Evolutionary conservation across 805 yeast species (phyloP).

Genomic region (Candida tallmaniae): DNA sequence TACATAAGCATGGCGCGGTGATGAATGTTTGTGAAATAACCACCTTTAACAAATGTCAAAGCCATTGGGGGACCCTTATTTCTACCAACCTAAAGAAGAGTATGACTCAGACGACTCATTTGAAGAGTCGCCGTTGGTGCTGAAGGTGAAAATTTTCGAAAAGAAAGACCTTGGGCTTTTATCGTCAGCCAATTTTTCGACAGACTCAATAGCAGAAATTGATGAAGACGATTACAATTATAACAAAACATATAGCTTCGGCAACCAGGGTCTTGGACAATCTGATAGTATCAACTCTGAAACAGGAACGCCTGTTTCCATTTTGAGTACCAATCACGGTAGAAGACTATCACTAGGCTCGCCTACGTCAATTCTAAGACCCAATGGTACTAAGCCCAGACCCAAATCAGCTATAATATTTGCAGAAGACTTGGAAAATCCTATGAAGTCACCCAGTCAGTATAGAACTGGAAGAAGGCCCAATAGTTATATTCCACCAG

Average conservation of each 20-base stretch:
- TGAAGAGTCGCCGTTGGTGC: constrained; percentile 6
- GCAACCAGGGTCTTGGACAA: neutral
- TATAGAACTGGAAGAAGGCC: constrained; percentile 2
- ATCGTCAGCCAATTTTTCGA: constrained; percentile 37
- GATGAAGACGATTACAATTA: constrained; percentile 8
- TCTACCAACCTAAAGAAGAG: neutral
- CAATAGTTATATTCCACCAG: constrained; percentile 12
- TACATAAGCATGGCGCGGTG: too few relatives aligned
- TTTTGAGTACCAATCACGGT: constrained; percentile 3
- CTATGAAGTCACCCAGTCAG: constrained; percentile 2
- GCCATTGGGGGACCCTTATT: constrained; percentile 1
- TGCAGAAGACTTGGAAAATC: constrained; percentile 22
- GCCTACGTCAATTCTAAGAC: constrained; percentile 12
- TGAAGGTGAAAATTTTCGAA: constrained; percentile 1
- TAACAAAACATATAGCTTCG: neutral
- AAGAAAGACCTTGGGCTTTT: constrained; percentile 23
- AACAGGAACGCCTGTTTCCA: neutral
- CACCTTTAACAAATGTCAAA: too few relatives aligned
- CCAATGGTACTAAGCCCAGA: constrained; percentile 18
- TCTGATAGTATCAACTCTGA: neutral
- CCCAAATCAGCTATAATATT: constrained; percentile 33
- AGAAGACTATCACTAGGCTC: constrained; percentile 18
- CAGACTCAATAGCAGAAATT: constrained; percentile 16
- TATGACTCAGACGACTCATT: constrained; percentile 6
- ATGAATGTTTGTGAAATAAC: neutral